Conservation (phyloP, 1,139 yeast genomes). For the Petasospora fabianii region DNA sequence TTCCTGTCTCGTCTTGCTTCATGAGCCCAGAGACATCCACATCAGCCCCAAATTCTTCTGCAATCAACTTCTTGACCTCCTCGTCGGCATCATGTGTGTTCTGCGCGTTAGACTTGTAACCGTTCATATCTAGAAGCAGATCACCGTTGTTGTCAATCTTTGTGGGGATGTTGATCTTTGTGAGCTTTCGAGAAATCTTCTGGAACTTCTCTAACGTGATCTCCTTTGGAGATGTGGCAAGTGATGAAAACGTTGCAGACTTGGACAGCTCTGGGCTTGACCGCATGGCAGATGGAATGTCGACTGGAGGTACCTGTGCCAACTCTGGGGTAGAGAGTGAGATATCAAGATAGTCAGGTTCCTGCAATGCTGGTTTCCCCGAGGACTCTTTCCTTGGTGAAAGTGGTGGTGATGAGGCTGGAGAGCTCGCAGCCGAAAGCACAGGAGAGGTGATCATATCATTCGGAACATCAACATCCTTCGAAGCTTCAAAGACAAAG, state of each 20-base stretch:
- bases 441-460: conserved; percentile 91
- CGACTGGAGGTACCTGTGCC: conserved; percentile 7
- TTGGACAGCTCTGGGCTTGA: conserved; percentile 11
- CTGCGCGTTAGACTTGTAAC: conserved; percentile 84
- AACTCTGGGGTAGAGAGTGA: conserved; percentile 24
- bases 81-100: conserved; percentile 69
- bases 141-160: conserved; percentile 89
- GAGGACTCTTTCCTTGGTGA: conserved; percentile 22
- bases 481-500: conserved; percentile 86
- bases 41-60: conserved; percentile 63
- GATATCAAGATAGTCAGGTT: conserved; percentile 55
- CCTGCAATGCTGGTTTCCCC: conserved; percentile 35
- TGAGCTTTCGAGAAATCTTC: conserved; percentile 63
- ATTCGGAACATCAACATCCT: conserved; percentile 57
- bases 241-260: conserved; percentile 17
- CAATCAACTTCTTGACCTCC: conserved; percentile 64
- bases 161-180: conserved; percentile 77
- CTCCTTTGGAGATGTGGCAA: conserved; percentile 30
- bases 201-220: conserved; percentile 62
- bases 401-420: conserved; percentile 48
- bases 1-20: conserved; percentile 67
- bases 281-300: conserved; percentile 8
- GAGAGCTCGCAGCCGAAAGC: conserved; percentile 73
- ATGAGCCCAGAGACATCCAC: conserved; percentile 46
- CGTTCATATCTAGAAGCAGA: conserved; percentile 89